Evolutionary conservation across 2,329 filamentous ascomycete species (phyloP), one percentile per base, ranked within the genome.

Genomic region (Corniculantispora saksenae): DNA sequence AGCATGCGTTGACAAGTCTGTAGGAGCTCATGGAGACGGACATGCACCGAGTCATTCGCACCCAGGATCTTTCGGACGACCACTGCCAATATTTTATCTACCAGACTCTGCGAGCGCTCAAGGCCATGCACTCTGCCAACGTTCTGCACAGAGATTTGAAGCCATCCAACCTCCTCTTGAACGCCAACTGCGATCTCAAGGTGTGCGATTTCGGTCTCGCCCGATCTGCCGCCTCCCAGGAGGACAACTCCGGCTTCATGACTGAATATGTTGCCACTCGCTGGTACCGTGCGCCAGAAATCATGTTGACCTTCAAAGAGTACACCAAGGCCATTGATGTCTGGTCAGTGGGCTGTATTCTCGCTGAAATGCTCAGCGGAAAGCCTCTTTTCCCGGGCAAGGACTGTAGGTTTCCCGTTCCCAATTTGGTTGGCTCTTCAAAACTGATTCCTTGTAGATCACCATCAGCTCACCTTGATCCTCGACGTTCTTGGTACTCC

Each of bases 81-180:
- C 95, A 99, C 80, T 99, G 95, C 86, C 95, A 99, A 80, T 99
- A 99, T 83, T 99, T 99, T 82, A 99, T 99, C 81, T 99, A 99
- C 84, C 95, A 99, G 83, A 99, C 95, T 2, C 88, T 99, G 66
- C 93, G 95, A 73, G 95, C 94, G 13, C 85, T 99, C 73, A 99
- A 99, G 84, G 95, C 95, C 47, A 98, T 99, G 94, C 95, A 99
- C 82, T 98, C 95, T 17, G 95, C 95, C 69, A 98, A 99, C 74
- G 95, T 99, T 56, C 88, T 99, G 13, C 95, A 99, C 79, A 91
- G 95, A 77, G 95, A 99, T 80, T 84, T 99, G 72, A 99, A 99
- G 83, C 95, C 95, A 1, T 98, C 94, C 67, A 99, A 99, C 77
- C 83, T 99, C 67, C 89, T 99, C 29, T 86, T 99, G 68, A 99